Evolutionary conservation across 495 filamentous ascomycete species (phyloP), one percentile per base, ranked within the genome.

Genomic region (Parachaetomium inaequale): DNA sequence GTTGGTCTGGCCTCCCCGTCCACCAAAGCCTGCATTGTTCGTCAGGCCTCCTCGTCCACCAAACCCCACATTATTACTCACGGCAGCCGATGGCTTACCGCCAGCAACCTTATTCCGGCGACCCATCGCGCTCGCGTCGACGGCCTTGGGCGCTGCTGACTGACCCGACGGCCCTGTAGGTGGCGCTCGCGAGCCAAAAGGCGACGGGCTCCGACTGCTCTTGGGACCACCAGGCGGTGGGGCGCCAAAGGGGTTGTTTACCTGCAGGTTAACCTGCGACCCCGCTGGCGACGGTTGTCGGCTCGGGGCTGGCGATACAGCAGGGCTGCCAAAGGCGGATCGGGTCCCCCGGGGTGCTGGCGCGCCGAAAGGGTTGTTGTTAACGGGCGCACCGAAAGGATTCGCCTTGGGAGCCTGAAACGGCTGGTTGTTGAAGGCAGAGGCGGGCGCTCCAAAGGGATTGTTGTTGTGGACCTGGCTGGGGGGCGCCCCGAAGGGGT

Each of bases 401-500:
- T 46, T 54, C 29, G 49, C 3, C 17, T 32, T 52, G 23, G 55
- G 42, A 43, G 32, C 43, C 23, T 63, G 64, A 12, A 43, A 45
- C 46, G 53, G 43, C 36, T 46, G 12, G 14, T 32, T 25, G 14
- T 32, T 25, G 50, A 61, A 61, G 0, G 25, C 25, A 21, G 62
- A 28, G 50, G 53, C 38, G 6, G 63, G 14, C 47, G 46, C 17
- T 46, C 50, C 46, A 55, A 61, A 63, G 14, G 52, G 32, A 42
- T 55, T 58, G n/a, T 55, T 58, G n/a, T 55, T 25, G 21, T 12
- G n/a, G 7, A 26, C 58, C 63, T 62, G 58, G 46, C 15, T 15
- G 19, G 58, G 53, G 32, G 65, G 66, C 43, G 58, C 54, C 60
- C 69, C 69, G 67, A 72, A 72, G 61, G 67, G 63, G 56, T 71